Conservation (phyloP, 441 rosid genomes). For the Erodium chrysanthum region DNA sequence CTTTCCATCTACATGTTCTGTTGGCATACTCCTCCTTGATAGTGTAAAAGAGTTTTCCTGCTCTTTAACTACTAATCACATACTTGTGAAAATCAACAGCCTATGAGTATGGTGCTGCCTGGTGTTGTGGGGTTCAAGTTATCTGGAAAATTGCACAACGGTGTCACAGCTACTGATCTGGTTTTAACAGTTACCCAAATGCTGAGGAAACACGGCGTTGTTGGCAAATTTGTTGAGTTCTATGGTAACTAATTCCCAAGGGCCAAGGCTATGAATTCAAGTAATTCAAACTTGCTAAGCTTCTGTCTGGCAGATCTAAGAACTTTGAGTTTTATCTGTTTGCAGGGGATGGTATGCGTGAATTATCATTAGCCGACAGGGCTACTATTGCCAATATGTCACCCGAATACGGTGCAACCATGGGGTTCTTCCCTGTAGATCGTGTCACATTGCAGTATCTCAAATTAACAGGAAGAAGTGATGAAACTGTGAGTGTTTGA, state of each 20-base stretch:
- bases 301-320: neutral
- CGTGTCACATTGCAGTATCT: slow-evolving; percentile 91
- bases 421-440: slow-evolving; percentile 99
- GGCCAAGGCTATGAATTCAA: slow-evolving; percentile 12
- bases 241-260: slow-evolving; percentile 45
- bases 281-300: slow-evolving; percentile 8
- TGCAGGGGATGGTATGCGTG: slow-evolving; percentile 86
- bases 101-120: slow-evolving; percentile 99
- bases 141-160: slow-evolving; percentile 65
- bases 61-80: neutral
- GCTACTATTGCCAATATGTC: slow-evolving; percentile 99
- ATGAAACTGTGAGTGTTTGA: slow-evolving; percentile 67
- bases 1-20: neutral
- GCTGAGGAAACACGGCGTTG: slow-evolving; percentile 98
- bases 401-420: slow-evolving; percentile 99
- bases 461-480: slow-evolving; percentile 94
- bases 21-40: neutral
- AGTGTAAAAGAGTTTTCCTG: neutral
- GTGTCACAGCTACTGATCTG: slow-evolving; percentile 97
- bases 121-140: slow-evolving; percentile 98
- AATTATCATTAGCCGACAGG: slow-evolving; percentile 92
- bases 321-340: slow-evolving; percentile 31
- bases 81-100: slow-evolving; percentile 38
- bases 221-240: slow-evolving; percentile 97
- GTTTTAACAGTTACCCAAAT: slow-evolving; percentile 96